Conservation (phyloP, 179 eudicot genomes). For the Camellia oleifera region DNA sequence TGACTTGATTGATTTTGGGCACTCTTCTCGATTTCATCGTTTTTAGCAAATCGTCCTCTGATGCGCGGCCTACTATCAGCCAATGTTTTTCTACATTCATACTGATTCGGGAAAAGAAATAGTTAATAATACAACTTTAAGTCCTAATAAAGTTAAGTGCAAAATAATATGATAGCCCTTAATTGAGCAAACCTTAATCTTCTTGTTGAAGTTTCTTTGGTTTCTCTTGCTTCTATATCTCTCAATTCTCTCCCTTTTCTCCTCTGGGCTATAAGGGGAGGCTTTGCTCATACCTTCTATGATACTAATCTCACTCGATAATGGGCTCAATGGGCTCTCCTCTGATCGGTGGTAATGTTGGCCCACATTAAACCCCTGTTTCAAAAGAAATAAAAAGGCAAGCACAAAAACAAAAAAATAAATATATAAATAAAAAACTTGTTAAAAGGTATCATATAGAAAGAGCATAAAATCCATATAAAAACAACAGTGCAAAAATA, state of each 20-base stretch:
- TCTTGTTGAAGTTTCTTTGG: conserved; percentile 87
- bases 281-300: conserved; percentile 76
- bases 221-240: conserved; percentile 79
- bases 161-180: too few species aligned
- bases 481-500: background rate
- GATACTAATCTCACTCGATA: conserved; percentile 55
- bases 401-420: too few species aligned
- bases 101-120: conserved; percentile 34
- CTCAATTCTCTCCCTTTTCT: conserved; percentile 80
- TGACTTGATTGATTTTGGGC: conserved; percentile 41
- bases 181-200: conserved; percentile 45
- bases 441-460: too few species aligned
- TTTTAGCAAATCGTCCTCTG: conserved; percentile 85
- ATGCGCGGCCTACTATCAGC: conserved; percentile 92
- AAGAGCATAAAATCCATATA: background rate
- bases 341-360: conserved; percentile 45
- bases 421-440: too few species aligned
- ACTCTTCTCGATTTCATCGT: conserved; percentile 52
- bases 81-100: conserved; percentile 85
- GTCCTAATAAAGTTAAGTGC: too few species aligned
- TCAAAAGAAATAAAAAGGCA: conserved; percentile 13
- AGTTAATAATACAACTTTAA: background rate
- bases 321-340: conserved; percentile 28
- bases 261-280: conserved; percentile 71
- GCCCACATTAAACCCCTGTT: conserved; percentile 36